Conservation (phyloP, 2,329 filamentous ascomycete species). For the Pseudogymnoascus destructans region DNA sequence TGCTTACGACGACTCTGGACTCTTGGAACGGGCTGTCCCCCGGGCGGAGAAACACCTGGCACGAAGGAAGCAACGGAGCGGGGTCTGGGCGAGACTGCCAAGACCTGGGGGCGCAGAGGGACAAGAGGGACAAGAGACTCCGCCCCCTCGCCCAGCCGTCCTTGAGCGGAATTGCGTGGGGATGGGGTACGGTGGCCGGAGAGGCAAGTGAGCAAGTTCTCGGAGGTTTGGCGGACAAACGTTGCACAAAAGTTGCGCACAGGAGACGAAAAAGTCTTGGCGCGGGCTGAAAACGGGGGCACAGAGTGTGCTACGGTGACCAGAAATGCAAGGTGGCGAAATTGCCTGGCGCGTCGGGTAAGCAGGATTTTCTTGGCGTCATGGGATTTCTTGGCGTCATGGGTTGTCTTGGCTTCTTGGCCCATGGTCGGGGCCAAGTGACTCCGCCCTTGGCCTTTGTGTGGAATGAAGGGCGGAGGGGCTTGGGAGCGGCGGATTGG, state of each 20-base stretch:
- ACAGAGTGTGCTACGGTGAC: neutral
- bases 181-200: neutral
- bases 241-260: neutral
- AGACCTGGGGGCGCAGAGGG: neutral
- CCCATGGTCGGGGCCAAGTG: neutral
- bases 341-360: neutral
- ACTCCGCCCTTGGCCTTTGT: neutral
- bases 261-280: neutral
- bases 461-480: neutral
- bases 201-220: neutral
- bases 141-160: neutral
- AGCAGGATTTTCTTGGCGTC: neutral
- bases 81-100: neutral
- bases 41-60: neutral
- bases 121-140: neutral
- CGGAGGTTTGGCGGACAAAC: neutral
- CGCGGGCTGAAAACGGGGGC: neutral
- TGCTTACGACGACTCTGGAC: neutral
- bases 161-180: neutral
- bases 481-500: neutral
- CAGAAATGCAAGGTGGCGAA: neutral
- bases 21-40: neutral
- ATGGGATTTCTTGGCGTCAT: neutral
- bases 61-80: neutral
- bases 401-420: neutral